Evolutionary conservation across 257 asterid species (phyloP), one percentile per base, ranked within the genome.

Genomic region (Gentiana macrophylla): DNA sequence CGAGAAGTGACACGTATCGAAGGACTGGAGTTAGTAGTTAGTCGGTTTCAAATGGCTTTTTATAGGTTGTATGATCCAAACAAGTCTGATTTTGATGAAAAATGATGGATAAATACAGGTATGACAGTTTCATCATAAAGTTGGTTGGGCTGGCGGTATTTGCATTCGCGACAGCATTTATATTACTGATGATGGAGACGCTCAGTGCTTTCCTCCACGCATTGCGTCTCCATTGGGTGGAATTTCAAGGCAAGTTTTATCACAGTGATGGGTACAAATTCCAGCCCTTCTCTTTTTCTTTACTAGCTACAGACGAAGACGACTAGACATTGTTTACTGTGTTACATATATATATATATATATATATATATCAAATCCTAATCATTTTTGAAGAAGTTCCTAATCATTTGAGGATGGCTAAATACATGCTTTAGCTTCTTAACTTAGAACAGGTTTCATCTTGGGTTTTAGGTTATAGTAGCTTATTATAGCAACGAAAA

Each of bases 141-240:
- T 58, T 86, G 60, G 70, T 74, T 32, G 97, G 95, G 52, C 74
- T 89, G 69, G 76, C 76, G 37, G 94, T 89, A 55, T 89, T 89
- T 62, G 80, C 86, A 56, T 89, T 86, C 60, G 97, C 95, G 35
- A 89, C 95, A 36, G 92, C 90, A 41, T 81, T 78, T 63, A 77
- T 89, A 69, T 81, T 89, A 41, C 94, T 89, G 56, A 84, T 86
- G 93, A 89, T 89, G 97, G 97, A 89, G 60, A 83, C 88, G 8
- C 94, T 86, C 32, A 89, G 97, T 55, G 97, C 97, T 59, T 86
- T 89, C 75, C 94, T 89, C 66, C 97, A 89, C 12, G 93, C 95
- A 12, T 67, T 89, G 67, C 95, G 94, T 67, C 94, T 89, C 60
- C 97, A 89, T 60, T 86, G 97, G 97, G 97, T 89, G 48, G 97